Evolutionary conservation across 768 basidiomycete genomes (phyloP), one percentile per base, ranked within the genome.

Genomic region (Clathrus columnatus): DNA sequence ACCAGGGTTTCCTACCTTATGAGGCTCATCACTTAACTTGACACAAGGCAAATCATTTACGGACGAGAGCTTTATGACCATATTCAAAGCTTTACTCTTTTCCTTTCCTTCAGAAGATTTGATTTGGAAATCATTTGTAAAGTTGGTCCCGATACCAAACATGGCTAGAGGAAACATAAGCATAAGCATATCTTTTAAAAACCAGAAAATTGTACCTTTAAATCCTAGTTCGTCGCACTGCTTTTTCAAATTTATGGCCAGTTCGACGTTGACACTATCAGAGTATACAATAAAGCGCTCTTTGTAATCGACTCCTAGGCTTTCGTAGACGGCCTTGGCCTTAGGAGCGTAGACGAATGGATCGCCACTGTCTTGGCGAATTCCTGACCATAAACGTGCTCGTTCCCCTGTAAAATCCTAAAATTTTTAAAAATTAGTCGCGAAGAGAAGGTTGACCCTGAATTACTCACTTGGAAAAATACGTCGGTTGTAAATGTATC

Each of bases 321-420:
- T 70, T 52, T 81, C 70, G 67, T 91, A 98, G 54, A 85, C 74
- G 58, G 78, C 74, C 63, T 83, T 87, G 7, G 84, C 91, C 18
- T 77, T 75, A 7, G 80, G 78, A 4, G 84, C 91, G 64, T 91
- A 98, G n/a, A 66, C 68, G 57, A 87, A 78, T 0, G 95, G 92
- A 63, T 95, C 85, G 3, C 96, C 96, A 1, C 90, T 93, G 67
- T 99, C 96, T 65, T 99, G 96, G 18, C 95, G 81, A 11, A 99
- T 73, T 0, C 86, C 85, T 5, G 74, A 71, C 95, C 95, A 98
- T 42, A 79, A 77, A 8, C 70, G 65, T 0, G 85, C 89, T 1
- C 82, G 79, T 29, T 73, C 78, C 1, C 78, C 76, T 60, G 70
- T 48, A 17, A 55, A 55, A 30, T 57, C 54, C 54, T 55, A 23